A percentile compares a stretch with the other conserved stretches of the same genome.
These are phyloP conservation scores for Oryza meyeriana DNA, from an alignment of 176 grass and related monocot species.

Conservation along the genomic window DNA sequence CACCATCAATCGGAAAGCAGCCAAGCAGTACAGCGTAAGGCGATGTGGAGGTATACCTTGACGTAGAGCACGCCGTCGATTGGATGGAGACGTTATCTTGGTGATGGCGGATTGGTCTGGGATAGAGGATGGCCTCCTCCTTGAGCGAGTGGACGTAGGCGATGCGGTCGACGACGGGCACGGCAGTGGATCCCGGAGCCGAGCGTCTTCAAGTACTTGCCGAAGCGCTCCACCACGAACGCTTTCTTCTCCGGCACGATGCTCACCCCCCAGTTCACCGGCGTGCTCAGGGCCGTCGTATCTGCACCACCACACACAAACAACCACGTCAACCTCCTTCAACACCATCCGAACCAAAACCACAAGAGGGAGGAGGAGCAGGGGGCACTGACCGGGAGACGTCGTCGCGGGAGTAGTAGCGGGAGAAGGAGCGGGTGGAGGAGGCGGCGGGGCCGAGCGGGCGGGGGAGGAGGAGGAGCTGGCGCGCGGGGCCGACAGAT, in stretches of 20 bases:
- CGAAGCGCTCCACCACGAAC: constrained; percentile 77
- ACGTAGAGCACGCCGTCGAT: constrained; percentile 92
- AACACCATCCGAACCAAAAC: background rate
- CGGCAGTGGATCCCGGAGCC: constrained; percentile 75
- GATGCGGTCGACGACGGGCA: constrained; percentile 78
- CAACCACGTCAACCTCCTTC: background rate
- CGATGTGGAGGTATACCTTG: constrained; percentile 42
- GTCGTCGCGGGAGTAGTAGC: constrained; percentile 47
- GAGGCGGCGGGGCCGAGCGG: constrained; percentile 3
- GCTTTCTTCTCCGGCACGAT: constrained; percentile 98
- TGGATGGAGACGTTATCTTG: constrained; percentile 92
- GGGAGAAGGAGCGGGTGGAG: constrained; percentile 16
- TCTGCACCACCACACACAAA: constrained; percentile 12
- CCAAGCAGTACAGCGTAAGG: background rate
- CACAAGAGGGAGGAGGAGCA: background rate
- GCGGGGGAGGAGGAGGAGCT: constrained; percentile 10
- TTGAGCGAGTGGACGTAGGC: constrained; percentile 96
- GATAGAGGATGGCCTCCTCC: constrained; percentile 96
- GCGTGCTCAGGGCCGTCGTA: constrained; percentile 44
- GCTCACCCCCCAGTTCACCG: constrained; percentile 88
- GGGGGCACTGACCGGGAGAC: constrained; percentile 28
- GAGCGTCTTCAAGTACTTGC: constrained; percentile 82
- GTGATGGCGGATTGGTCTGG: constrained; percentile 92
- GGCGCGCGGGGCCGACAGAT: constrained; percentile 1
- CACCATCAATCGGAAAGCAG: background rate